Base-by-base conservation (phyloP, 2,329 filamentous ascomycete genomes). In the Ambrosiella beaveri region DNA sequence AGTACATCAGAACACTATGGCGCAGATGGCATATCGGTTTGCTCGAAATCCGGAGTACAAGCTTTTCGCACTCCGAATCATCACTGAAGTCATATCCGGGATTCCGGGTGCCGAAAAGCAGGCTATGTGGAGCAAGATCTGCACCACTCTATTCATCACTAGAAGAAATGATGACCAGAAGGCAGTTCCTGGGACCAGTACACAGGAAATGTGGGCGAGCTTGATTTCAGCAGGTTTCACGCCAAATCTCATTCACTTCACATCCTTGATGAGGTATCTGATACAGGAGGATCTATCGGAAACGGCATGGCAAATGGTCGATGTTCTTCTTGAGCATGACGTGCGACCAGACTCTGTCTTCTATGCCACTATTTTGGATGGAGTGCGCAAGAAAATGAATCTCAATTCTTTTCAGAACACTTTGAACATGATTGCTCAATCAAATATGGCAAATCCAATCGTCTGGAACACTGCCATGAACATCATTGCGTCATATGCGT, bases 221-320 rank as follows among this genome's bases (percentile, higher is more conserved):
- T 54, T 61, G 9, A 56, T 58, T 4, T 70, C 76, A 17, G 69
- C 76, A n/a, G 85, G 84, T 1, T 70, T 86, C 53, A 71, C 72
- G 17, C 80, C 85, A 27, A 85, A 86, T 62, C 69, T 79, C 12
- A 71, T 81, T 59, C 75, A 76, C 9, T 80, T 85, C 65, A 85
- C 84, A 13, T 75, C 85, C 50, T 71, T 88, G 60, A 78, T 96
- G 57, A 75, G 81, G 44, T 86, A 88, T 59, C 80, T 89, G 13
- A 79, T 85, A 59, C 78, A 75, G n/a, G 76, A 77, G 9, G 79
- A 87, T 63, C 67, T 79, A 27, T 27, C 27, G 7, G 72, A 77
- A 41, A 79, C 81, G 2, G 85, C 82, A 0, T 80, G 81, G 70
- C 74, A 78, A 45, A 76, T 91, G 54, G 81, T 84, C 63, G 73